Evolutionary conservation across 768 basidiomycete species (phyloP).

Genomic region (Tremella mesenterica): DNA sequence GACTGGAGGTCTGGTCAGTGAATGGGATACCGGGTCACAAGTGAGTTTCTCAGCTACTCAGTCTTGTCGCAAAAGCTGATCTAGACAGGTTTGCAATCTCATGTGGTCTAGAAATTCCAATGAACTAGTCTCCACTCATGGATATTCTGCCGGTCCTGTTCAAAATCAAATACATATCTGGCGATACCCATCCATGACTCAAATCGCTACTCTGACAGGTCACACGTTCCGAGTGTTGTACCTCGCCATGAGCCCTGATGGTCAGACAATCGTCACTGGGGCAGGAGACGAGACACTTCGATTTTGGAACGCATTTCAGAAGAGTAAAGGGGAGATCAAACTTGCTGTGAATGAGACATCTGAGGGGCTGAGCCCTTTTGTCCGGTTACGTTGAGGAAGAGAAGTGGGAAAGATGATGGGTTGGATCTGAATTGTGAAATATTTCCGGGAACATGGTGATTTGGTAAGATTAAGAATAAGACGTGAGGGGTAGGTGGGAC

Average conservation of each 20-base stretch:
- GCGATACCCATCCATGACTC: slow-evolving; percentile 81
- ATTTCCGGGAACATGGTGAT: too few relatives aligned
- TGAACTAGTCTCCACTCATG: slow-evolving; percentile 95
- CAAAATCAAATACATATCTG: slow-evolving; percentile 92
- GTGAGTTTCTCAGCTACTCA: too few relatives aligned
- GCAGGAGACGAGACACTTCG: slow-evolving; percentile 94
- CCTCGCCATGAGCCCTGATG: slow-evolving; percentile 95
- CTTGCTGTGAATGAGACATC: slow-evolving; percentile 4
- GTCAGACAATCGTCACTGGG: slow-evolving; percentile 95
- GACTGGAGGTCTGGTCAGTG: slow-evolving; percentile 72
- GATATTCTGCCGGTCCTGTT: slow-evolving; percentile 83
- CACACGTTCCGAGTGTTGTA: slow-evolving; percentile 92
- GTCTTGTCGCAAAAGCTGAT: background rate
- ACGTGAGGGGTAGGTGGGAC: too few relatives aligned
- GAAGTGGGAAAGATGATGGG: too few relatives aligned
- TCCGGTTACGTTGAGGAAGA: slow-evolving; percentile 18
- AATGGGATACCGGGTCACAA: slow-evolving; percentile 92
- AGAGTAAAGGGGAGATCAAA: slow-evolving; percentile 8
- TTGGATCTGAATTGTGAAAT: too few relatives aligned
- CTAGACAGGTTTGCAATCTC: slow-evolving; percentile 78
- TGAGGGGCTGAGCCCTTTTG: slow-evolving; percentile 25
- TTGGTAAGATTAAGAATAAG: too few relatives aligned
- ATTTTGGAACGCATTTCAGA: slow-evolving; percentile 88
- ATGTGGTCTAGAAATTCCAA: slow-evolving; percentile 93
- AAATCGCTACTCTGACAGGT: slow-evolving; percentile 88